Evolutionary conservation across 2,329 filamentous ascomycete species (phyloP), one percentile per base, ranked within the genome.

Genomic region (Neofusicoccum laricinum): DNA sequence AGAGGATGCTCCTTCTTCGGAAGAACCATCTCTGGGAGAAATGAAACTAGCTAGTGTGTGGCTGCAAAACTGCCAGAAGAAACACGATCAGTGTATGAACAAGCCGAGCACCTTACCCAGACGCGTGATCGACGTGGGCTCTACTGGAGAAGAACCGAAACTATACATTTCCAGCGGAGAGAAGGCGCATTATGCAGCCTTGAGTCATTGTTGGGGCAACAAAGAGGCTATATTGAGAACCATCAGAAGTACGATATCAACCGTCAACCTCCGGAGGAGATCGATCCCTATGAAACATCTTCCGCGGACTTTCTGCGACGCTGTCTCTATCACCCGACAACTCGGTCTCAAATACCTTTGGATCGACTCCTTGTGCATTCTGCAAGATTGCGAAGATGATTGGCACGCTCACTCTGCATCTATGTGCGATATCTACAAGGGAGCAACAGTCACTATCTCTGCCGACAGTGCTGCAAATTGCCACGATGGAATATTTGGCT

Each of bases 181-280:
- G 17, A 15, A 6, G 10, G 48, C 48, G 30, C 48, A 34, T 11
- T 30, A 62, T 61, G 25, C 43, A 6, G 40, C 57, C n/a, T 57
- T 70, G 30, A 67, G 63, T 36, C 68, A 71, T 51, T 70, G 69
- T 46, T 70, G 68, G 69, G 68, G 68, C 5, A 14, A 50, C 30
- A 50, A 50, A 17, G 30, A 17, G 5, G 48, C 48, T 50, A 25
- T 25, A 10, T 11, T 32, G 48, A 50, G 48, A 25, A 50, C 48
- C 30, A 32, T 50, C 15, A 50, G 30, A n/a, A 50, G 48, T 25
- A 50, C 48, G 11, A 50, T 50, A 34, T 50, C 48, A 14, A 50
- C 48, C 48, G 14, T 32, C 8, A 34, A n/a, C n/a, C 30, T 50
- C 48, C 7, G 48, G 4, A 50, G 6, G 48, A 34, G 32, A n/a